These are phyloP conservation scores for Chaetomium tenue DNA, from an alignment of 495 filamentous ascomycete genomes.

Conservation along the genomic window DNA sequence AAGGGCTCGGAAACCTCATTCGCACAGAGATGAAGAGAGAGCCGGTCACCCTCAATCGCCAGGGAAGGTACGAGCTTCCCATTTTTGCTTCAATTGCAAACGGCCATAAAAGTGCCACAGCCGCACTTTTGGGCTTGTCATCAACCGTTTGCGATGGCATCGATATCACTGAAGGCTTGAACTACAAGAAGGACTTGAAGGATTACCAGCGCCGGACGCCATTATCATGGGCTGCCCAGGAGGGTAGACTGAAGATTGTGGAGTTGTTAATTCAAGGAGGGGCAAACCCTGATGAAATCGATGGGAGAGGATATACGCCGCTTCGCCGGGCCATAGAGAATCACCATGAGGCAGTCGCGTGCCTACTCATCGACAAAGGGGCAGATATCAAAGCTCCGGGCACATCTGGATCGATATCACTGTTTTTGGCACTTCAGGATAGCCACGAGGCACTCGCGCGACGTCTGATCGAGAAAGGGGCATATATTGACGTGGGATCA, in stretches of 20 bases:
- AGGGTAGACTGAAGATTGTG: slow-evolving; percentile 1
- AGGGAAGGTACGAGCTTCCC: too few species aligned
- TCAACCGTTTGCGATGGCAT: slow-evolving; percentile 14
- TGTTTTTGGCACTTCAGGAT: too few species aligned
- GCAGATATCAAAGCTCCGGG: slow-evolving; percentile 2
- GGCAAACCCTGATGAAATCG: slow-evolving; percentile 11
- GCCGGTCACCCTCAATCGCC: background rate
- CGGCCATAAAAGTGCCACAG: slow-evolving; percentile 14
- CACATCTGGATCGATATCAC: too few species aligned
- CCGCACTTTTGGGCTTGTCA: slow-evolving; percentile 15
- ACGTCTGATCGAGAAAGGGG: too few species aligned
- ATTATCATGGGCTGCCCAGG: slow-evolving; percentile 17
- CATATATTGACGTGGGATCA: too few species aligned
- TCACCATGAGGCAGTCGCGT: slow-evolving; percentile 8
- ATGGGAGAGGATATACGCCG: slow-evolving; percentile 5
- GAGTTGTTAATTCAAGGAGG: slow-evolving; percentile 11
- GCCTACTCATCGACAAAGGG: slow-evolving; percentile 18
- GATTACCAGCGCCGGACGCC: slow-evolving; percentile 5
- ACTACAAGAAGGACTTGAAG: slow-evolving; percentile 3
- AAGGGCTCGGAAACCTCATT: slow-evolving; percentile 21
- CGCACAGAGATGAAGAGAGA: slow-evolving; percentile 19
- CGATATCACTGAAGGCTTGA: slow-evolving; percentile 14
- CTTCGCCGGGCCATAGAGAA: background rate
- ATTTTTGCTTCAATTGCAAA: background rate
- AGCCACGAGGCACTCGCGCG: too few species aligned